These are phyloP conservation scores for Saxophila tyrrhenica DNA, from an alignment of 495 filamentous ascomycete species.

Conservation along the genomic window DNA sequence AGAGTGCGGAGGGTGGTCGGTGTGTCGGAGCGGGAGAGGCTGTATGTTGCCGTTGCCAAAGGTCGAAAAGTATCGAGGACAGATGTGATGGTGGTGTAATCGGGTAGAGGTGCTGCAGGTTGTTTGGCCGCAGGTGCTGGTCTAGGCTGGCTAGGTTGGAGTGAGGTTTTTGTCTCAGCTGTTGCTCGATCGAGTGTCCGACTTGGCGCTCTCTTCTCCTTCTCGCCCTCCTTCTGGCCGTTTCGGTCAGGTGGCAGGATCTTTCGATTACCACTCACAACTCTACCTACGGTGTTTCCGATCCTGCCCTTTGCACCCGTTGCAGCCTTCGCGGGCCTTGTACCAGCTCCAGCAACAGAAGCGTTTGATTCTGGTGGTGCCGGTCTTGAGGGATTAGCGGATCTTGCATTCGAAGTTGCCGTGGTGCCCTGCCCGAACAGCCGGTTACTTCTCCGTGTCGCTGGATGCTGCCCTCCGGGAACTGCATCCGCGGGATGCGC, in stretches of 20 bases:
- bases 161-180: neutral
- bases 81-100: conserved; percentile 63
- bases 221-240: conserved; percentile 38
- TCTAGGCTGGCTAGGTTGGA: neutral
- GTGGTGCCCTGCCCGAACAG: conserved; percentile 48
- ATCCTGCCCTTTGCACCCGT: conserved; percentile 46
- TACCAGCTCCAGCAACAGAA: neutral
- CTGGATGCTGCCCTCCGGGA: conserved; percentile 52
- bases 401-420: conserved; percentile 1
- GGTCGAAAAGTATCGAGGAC: conserved; percentile 74
- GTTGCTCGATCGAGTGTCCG: conserved; percentile 9
- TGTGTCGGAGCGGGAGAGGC: conserved; percentile 65
- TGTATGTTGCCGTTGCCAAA: conserved; percentile 66
- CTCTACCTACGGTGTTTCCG: conserved; percentile 59
- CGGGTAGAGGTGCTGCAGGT: conserved; percentile 15
- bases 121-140: neutral
- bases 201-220: conserved; percentile 25
- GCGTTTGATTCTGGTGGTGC: conserved; percentile 27
- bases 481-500: conserved; percentile 37
- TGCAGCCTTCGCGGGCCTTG: conserved; percentile 54
- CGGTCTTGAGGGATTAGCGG: conserved; percentile 1
- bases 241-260: conserved; percentile 53
- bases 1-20: conserved; percentile 63
- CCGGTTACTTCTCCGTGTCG: conserved; percentile 56
- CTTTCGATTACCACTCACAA: conserved; percentile 79